phyloP scores from a whole-genome alignment of 2,329 filamentous ascomycete species.

The Trichoderma sp. region DNA sequence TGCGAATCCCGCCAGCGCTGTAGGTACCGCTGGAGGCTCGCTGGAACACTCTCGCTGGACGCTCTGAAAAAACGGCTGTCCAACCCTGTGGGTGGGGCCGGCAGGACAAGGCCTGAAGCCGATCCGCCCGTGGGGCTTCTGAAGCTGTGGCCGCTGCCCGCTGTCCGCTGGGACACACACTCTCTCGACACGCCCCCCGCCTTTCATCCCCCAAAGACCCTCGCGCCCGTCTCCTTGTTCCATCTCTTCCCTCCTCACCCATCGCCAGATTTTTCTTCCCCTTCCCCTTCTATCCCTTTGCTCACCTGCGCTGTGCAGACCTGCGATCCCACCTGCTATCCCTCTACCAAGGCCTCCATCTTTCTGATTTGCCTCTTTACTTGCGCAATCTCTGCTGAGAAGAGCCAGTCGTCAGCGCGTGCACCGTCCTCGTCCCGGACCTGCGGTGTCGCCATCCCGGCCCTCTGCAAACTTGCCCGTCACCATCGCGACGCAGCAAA shows the following conservation, averaged over 20 bases:
- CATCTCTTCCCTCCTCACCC: conserved; percentile 19
- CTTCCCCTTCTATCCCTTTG: neutral
- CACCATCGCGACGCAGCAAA: conserved; percentile 3
- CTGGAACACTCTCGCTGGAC: too few species aligned
- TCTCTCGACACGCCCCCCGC: conserved; percentile 21
- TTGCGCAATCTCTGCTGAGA: neutral
- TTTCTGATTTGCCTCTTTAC: neutral
- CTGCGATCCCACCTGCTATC: neutral
- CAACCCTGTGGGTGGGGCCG: conserved; percentile 24
- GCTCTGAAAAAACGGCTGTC: conserved; percentile 6
- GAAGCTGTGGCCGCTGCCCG: conserved; percentile 24
- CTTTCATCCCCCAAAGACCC: conserved; percentile 13
- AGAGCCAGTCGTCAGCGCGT: conserved; percentile 15
- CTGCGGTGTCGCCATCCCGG: conserved; percentile 27
- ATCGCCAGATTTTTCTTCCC: neutral
- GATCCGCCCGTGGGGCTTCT: conserved; percentile 27
- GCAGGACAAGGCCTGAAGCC: conserved; percentile 25
- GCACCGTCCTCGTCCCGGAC: conserved; percentile 20
- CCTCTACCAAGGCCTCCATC: neutral
- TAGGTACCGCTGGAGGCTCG: neutral
- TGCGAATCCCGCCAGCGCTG: neutral
- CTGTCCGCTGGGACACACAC: conserved; percentile 15
- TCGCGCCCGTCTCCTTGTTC: conserved; percentile 21
- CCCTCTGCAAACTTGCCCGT: neutral
- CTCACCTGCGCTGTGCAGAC: neutral